Evolutionary conservation across 306 rosid genomes (phyloP), one percentile per base, ranked within the genome.

Genomic region (Fragaria iinumae): DNA sequence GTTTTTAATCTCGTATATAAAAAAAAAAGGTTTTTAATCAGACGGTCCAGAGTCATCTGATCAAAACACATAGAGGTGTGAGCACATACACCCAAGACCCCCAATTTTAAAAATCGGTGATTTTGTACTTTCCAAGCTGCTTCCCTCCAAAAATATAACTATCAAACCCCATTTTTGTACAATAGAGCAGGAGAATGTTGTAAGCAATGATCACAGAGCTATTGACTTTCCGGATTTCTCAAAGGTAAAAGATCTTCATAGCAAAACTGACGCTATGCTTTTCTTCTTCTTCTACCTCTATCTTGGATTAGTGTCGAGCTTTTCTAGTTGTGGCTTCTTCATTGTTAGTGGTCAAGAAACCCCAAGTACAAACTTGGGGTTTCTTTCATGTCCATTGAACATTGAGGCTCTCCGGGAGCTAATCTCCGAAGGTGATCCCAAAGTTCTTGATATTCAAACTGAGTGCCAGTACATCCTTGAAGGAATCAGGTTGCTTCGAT

Each of bases 401-500:
- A 12, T 57, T 29, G 48, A 45, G 1, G 60, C 39, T 59, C 38
- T 56, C 4, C 62, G 64, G 5, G 23, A 60, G n/a, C 18, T 77
- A 10, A 59, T 59, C 14, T 11, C 4, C 10, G 38, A 69, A 13
- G 47, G 69, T 23, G 0, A 36, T 69, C 34, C 66, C 1, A 25
- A 60, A 60, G 66, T 59, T 57, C 27, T 77, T 16, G 76, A 77
- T 34, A 62, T 69, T 36, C 27, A 8, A 10, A 57, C 50, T 6
- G 76, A 70, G 68, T 77, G 81, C 38, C 69, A 18, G 21, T 77
- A 44, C 52, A 52, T 59, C 62, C 76, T 69, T 16, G 76, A 70
- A 59, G 81, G 71, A 70, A 45, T 77, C 69, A 52, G 81, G 7
- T 12, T 77, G 71, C 57, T 77, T 32, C 81, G 75, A 34, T 70